These are phyloP conservation scores for Rubia tinctorum DNA, from an alignment of 305 asterid species.

Conservation along the genomic window DNA sequence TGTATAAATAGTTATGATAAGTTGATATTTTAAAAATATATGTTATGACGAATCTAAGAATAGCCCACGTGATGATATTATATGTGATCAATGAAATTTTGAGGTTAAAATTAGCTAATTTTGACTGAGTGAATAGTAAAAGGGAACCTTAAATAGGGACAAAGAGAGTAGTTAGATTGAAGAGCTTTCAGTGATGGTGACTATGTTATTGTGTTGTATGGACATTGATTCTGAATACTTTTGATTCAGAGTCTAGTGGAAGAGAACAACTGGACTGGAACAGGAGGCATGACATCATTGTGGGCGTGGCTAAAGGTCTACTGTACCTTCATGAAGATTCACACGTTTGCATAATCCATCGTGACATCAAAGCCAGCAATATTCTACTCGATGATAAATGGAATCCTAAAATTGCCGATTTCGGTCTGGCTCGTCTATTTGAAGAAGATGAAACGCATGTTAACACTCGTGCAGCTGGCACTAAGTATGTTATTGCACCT, in stretches of 20 bases:
- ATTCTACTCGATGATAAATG: conserved; percentile 91
- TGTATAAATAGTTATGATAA: no score
- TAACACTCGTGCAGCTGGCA: conserved; percentile 85
- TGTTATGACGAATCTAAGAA: no score
- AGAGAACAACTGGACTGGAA: conserved; percentile 68
- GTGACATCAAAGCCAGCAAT: conserved; percentile 95
- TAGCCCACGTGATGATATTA: no score
- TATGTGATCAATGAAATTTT: no score
- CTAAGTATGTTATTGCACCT: conserved; percentile 49
- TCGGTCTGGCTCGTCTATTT: conserved; percentile 90
- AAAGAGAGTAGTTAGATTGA: neutral
- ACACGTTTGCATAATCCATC: conserved; percentile 68
- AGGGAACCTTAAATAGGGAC: no score
- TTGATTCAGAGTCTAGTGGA: conserved; percentile 49
- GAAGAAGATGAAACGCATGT: conserved; percentile 78
- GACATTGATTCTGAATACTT: conserved; percentile 15
- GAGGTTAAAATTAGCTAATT: no score
- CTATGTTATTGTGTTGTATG: conserved; percentile 4
- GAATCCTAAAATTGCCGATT: conserved; percentile 96
- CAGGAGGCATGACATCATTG: conserved; percentile 66
- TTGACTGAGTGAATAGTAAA: no score
- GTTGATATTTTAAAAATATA: no score
- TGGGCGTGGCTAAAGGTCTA: conserved; percentile 85
- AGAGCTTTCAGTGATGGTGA: neutral
- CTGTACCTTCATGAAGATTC: conserved; percentile 92